These are phyloP conservation scores for Penicillium paxilli DNA, from an alignment of 495 filamentous ascomycete genomes.

Conservation along the genomic window DNA sequence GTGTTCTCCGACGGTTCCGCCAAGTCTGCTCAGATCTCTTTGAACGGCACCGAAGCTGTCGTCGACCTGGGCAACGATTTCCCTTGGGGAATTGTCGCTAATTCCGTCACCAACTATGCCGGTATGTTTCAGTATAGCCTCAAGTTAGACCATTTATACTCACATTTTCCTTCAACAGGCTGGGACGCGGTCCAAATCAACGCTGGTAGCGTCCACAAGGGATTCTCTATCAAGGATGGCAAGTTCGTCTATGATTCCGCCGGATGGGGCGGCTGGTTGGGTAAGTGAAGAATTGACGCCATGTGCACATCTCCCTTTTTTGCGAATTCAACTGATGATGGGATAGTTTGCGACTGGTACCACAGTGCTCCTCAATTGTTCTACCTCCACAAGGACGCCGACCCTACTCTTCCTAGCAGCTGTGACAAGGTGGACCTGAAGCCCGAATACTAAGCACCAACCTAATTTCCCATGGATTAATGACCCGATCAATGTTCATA, in stretches of 20 bases:
- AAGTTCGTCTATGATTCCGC: slow-evolving; percentile 38
- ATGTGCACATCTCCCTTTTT: neutral
- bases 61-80: slow-evolving; percentile 12
- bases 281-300: slow-evolving; percentile 30
- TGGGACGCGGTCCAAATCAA: slow-evolving; percentile 48
- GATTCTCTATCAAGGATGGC: slow-evolving; percentile 39
- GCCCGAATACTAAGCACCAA: slow-evolving; percentile 22
- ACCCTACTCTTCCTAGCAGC: slow-evolving; percentile 36
- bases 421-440: slow-evolving; percentile 46
- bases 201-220: slow-evolving; percentile 30
- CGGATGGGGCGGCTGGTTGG: slow-evolving; percentile 54
- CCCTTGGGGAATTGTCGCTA: slow-evolving; percentile 39
- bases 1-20: slow-evolving; percentile 30
- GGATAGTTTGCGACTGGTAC: slow-evolving; percentile 54
- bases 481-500: neutral
- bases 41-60: slow-evolving; percentile 40
- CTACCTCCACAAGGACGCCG: slow-evolving; percentile 35
- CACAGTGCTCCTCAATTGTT: slow-evolving; percentile 57
- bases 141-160: neutral
- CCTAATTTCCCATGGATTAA: neutral
- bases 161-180: slow-evolving; percentile 14
- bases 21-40: slow-evolving; percentile 32
- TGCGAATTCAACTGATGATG: slow-evolving; percentile 1
- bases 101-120: slow-evolving; percentile 23
- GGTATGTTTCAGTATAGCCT: too few species aligned